phyloP scores from a whole-genome alignment of 2,329 filamentous ascomycete species.

The Penicillium frequentans region DNA sequence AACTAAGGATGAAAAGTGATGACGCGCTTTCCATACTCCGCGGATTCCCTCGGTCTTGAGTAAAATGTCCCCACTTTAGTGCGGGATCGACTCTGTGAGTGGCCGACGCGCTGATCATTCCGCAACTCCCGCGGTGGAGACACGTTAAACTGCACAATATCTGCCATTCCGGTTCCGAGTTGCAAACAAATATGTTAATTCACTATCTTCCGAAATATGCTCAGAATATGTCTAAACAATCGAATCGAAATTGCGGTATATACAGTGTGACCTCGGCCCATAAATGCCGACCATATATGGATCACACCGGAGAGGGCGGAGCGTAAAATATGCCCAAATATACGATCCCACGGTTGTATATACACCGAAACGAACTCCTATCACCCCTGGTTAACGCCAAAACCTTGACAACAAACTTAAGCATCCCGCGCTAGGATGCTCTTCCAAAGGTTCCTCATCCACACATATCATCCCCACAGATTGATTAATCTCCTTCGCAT shows the following conservation, averaged over 20 bases:
- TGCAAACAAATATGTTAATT: no score
- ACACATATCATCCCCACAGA: background rate
- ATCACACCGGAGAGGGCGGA: no score
- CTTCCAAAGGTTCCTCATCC: background rate
- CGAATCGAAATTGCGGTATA: no score
- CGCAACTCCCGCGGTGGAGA: background rate
- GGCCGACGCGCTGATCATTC: background rate
- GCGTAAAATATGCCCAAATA: background rate
- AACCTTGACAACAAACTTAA: background rate
- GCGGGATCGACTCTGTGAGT: background rate
- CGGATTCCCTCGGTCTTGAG: background rate
- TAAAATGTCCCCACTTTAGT: background rate
- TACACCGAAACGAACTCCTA: background rate
- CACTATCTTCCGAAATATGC: no score
- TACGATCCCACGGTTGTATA: background rate
- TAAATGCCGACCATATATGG: no score
- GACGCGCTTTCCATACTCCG: background rate
- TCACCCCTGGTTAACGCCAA: background rate
- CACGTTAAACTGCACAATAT: background rate
- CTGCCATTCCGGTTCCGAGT: no score
- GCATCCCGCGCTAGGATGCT: background rate
- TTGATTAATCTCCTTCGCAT: constrained; percentile 28
- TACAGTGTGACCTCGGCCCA: no score
- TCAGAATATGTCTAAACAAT: no score
- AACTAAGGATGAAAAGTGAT: no score